Evolutionary conservation across 257 asterid species (phyloP), one percentile per base, ranked within the genome.

Genomic region (Solanum chiquidenum): DNA sequence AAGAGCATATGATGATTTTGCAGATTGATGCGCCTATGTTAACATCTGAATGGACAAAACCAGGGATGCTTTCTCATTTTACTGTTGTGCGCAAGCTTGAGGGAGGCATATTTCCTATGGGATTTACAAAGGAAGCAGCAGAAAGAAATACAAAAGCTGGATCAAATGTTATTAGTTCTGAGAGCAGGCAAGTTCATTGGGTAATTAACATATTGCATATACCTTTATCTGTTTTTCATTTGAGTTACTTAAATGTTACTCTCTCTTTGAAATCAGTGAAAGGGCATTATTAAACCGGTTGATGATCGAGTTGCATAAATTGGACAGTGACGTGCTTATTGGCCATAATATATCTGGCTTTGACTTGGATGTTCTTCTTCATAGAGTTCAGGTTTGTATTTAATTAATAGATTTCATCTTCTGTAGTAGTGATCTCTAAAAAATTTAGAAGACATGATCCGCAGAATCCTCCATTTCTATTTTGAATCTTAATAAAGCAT

Each of bases 321-420:
- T 97, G 95, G 99, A 97, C 89, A 92, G 95, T 31, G 99, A 97
- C 90, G 98, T 97, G 90, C 92, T 96, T 87, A 96, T 96, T 89
- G 99, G 99, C 88, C 99, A 97, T 91, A 94, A 95, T 88, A 97
- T 97, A 89, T 97, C 99, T 90, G 99, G 98, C 89, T 97, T 97
- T 93, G 99, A 97, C 92, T 94, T 97, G 92, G 99, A 97, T 88
- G 95, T 97, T 89, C 99, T 97, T 88, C 98, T 97, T 88, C 99
- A 97, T 90, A 95, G 99, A 91, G 93, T 93, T 90, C 99, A 97
- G 99, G 99, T 96, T 89, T 52, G 89, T 84, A 23, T 52, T 20
- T 85, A 86, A 60, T 76, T 69, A 27, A 68, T 27, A 49, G 52
- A 79, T 83, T 91, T 87, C 49, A 83, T 79, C 88, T 86, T 27